These are phyloP conservation scores for Fagus sylvatica DNA, from an alignment of 306 rosid genomes.

Conservation along the genomic window DNA sequence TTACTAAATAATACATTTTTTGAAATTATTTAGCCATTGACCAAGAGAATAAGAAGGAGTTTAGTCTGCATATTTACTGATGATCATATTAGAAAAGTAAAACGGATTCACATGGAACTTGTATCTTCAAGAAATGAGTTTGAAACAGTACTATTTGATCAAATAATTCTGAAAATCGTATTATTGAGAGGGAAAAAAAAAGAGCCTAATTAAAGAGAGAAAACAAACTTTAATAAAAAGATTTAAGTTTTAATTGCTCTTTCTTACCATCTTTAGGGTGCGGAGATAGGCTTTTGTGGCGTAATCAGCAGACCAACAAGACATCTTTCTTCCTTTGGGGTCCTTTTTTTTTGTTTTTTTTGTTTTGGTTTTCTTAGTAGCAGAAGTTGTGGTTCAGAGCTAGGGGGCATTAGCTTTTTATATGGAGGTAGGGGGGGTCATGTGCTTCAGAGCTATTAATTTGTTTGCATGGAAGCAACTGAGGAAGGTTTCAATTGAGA, in stretches of 20 bases:
- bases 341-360: not conserved
- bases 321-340: slow-evolving; percentile 22
- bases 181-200: too few relatives aligned
- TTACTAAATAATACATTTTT: too few relatives aligned
- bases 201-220: not conserved
- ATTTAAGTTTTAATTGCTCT: not conserved
- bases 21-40: too few relatives aligned
- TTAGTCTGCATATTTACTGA: too few relatives aligned
- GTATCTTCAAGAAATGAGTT: too few relatives aligned
- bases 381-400: slow-evolving; percentile 16
- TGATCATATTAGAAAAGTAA: too few relatives aligned
- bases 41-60: too few relatives aligned
- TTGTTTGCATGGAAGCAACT: slow-evolving; percentile 27
- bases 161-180: too few relatives aligned
- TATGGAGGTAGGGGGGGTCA: slow-evolving; percentile 11
- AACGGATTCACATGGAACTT: too few relatives aligned
- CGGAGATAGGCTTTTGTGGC: slow-evolving; percentile 55
- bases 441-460: slow-evolving; percentile 1
- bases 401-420: slow-evolving; percentile 17
- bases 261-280: slow-evolving; percentile 48
- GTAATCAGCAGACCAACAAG: slow-evolving; percentile 56
- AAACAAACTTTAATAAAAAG: not conserved
- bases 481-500: slow-evolving; percentile 40
- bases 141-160: too few relatives aligned
- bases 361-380: not conserved